Base-by-base conservation (phyloP, 768 basidiomycete species). In the Mycena galopus region DNA sequence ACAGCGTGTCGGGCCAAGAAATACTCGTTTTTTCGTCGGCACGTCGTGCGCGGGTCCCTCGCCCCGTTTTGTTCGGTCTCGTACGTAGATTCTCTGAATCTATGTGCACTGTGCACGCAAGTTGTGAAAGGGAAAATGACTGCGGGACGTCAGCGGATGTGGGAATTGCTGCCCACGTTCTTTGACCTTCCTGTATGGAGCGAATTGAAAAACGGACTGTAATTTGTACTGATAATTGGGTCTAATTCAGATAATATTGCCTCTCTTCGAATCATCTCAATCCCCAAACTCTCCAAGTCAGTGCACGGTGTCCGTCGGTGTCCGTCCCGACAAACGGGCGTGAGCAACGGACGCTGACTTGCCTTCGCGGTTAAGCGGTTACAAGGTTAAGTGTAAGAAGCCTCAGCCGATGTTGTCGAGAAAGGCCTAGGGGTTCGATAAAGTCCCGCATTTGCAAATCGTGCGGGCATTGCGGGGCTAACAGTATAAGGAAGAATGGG, bases 121-220 rank as follows among this genome's bases (percentile, higher is more conserved):
- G 23, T 25, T 47, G 59, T 57, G 17, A 58, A 35, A 35, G 51
- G n/a, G 47, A 69, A 67, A 33, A 67, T 67, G 59, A 55, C 25
- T 6, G 60, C n/a, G 23, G 74, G 74, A 27, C 63, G 74, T 1
- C 17, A 69, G 30, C 50, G 67, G 50, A 70, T 75, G 67, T 75
- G 74, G 74, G 59, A 70, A 6, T 17, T 65, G 21, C 72, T 75
- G 11, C 74, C 74, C 12, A 27, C 56, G 2, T 69, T 69, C 35
- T 75, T 75, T 37, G 67, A 59, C 12, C 65, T 75, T 35, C 74
- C 74, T 27, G 44, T 60, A 1, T 75, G 74, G 74, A 33, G 42
- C 50, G 71, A 71, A 23, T 42, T 75, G 68, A 64, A 55, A 29
- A 32, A 74, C 35, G 69, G 71, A 29, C 14, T 47, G 44, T 62